Conservation (phyloP, 2,329 filamentous ascomycete species). For the Colletotrichum tofieldiae region DNA sequence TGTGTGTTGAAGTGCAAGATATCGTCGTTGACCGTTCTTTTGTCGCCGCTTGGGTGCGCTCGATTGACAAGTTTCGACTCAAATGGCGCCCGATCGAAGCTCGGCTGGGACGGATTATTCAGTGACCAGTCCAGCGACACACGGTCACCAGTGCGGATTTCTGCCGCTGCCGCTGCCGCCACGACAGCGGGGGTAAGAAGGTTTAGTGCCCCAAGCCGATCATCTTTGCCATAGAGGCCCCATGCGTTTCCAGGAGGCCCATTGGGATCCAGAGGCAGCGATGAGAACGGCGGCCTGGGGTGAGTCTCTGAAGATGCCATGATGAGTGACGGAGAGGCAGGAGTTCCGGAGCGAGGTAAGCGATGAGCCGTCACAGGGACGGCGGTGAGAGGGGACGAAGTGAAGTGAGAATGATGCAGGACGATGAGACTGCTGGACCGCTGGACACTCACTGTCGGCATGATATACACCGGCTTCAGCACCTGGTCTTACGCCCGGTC, state of each 20-base stretch:
- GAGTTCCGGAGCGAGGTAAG: not conserved
- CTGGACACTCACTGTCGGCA: constrained; percentile 9
- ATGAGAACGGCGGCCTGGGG: constrained; percentile 33
- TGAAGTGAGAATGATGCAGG: not conserved
- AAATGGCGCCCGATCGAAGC: constrained; percentile 51
- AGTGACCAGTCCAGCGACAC: constrained; percentile 55
- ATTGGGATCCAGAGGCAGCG: constrained; percentile 64
- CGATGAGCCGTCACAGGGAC: not conserved
- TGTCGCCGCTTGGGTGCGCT: constrained; percentile 49
- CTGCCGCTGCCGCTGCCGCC: constrained; percentile 44
- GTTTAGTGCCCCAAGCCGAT: constrained; percentile 70
- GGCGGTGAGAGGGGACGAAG: not conserved
- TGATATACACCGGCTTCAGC: constrained; percentile 18
- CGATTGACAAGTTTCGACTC: constrained; percentile 57
- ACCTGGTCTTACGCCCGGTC: not conserved
- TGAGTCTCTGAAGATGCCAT: constrained; percentile 7
- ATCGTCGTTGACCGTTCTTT: constrained; percentile 53
- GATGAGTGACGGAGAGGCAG: not conserved
- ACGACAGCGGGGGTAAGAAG: constrained; percentile 66
- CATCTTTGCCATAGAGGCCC: constrained; percentile 67
- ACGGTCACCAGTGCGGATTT: constrained; percentile 45
- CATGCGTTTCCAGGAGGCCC: constrained; percentile 70
- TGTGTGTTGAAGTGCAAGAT: constrained; percentile 54
- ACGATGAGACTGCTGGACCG: not conserved
- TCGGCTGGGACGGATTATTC: constrained; percentile 51